Conservation (phyloP, 176 grass and related monocot genomes). For the Zea luxurians region DNA sequence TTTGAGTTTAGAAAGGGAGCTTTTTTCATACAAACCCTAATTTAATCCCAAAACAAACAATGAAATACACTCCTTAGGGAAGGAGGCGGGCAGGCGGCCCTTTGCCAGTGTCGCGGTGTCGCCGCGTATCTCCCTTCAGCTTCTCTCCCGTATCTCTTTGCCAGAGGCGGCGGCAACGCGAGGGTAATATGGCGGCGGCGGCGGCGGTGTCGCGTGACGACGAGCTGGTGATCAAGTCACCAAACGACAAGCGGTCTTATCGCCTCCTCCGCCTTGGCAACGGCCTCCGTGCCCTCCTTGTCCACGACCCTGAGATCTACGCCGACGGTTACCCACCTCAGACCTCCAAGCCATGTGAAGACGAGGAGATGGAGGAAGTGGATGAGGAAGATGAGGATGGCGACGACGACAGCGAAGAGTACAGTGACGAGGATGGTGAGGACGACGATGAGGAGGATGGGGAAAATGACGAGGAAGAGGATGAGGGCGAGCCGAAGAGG, state of each 20-base stretch:
- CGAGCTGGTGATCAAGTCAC: conserved; percentile 74
- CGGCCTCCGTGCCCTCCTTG: conserved; percentile 67
- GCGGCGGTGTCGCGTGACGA: conserved; percentile 42
- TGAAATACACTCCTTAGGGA: background rate
- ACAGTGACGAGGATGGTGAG: conserved; percentile 41
- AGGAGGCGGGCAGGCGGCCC: background rate
- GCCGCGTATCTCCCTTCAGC: background rate
- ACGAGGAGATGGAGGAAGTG: conserved; percentile 46
- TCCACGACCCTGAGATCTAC: conserved; percentile 93
- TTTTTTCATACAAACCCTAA: conserved; percentile 22
- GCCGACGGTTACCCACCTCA: conserved; percentile 43
- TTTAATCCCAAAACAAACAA: conserved; percentile 6
- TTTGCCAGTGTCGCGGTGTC: background rate
- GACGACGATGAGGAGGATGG: conserved; percentile 20
- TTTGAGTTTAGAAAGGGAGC: too few species aligned
- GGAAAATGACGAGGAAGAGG: conserved; percentile 45
- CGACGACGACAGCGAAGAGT: conserved; percentile 38
- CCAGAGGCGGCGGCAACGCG: conserved; percentile 18
- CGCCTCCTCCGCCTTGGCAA: conserved; percentile 75
- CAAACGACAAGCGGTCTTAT: conserved; percentile 73
- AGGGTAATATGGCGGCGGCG: conserved; percentile 51
- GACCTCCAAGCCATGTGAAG: conserved; percentile 19
- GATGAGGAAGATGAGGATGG: conserved; percentile 26
- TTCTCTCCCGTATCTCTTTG: too few species aligned
- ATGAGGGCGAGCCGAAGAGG: conserved; percentile 51